Percentiles rank a stretch among this genome's conserved stretches.
phyloP scores from a whole-genome alignment of 2,329 filamentous ascomycete genomes.

The Colletotrichum sp. region DNA sequence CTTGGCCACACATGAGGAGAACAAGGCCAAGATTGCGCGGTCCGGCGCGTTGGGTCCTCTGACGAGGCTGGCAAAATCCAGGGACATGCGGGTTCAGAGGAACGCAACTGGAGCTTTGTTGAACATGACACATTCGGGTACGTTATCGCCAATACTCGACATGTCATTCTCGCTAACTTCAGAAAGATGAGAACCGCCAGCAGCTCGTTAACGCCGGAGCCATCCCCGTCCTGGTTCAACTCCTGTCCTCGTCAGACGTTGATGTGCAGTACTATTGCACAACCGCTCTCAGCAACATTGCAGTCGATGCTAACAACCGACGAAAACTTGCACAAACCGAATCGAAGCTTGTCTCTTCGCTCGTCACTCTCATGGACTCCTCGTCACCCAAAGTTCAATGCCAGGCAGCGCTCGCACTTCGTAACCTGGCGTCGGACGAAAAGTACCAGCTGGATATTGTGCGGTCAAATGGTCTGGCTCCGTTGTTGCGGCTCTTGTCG shows the following conservation, averaged over 20 bases:
- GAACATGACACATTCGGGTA: slow-evolving; percentile 99
- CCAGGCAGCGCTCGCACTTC: slow-evolving; percentile 90
- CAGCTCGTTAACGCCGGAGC: slow-evolving; percentile 96
- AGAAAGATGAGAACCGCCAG: slow-evolving; percentile 90
- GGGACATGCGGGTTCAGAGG: slow-evolving; percentile 97
- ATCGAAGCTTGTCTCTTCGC: slow-evolving; percentile 86
- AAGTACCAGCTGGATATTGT: slow-evolving; percentile 99
- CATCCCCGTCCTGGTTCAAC: slow-evolving; percentile 95
- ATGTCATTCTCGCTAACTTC: slow-evolving; percentile 15
- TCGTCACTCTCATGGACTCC: slow-evolving; percentile 97
- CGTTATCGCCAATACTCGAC: slow-evolving; percentile 26
- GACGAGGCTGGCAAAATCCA: slow-evolving; percentile 92
- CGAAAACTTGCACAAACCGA: slow-evolving; percentile 92
- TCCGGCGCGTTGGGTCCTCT: slow-evolving; percentile 92
- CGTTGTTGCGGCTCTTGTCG: slow-evolving; percentile 87
- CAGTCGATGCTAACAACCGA: slow-evolving; percentile 89
- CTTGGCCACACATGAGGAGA: slow-evolving; percentile 96
- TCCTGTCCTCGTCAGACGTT: slow-evolving; percentile 90
- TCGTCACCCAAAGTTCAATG: slow-evolving; percentile 98
- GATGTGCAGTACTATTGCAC: slow-evolving; percentile 99
- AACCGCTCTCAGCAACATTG: slow-evolving; percentile 97
- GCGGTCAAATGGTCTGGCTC: slow-evolving; percentile 81
- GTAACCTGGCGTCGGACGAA: slow-evolving; percentile 96
- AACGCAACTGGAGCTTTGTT: slow-evolving; percentile 95
- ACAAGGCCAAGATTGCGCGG: slow-evolving; percentile 97